Evolutionary conservation across 2,329 filamentous ascomycete species (phyloP), one percentile per base, ranked within the genome.

Genomic region (Colletotrichum aenigma): DNA sequence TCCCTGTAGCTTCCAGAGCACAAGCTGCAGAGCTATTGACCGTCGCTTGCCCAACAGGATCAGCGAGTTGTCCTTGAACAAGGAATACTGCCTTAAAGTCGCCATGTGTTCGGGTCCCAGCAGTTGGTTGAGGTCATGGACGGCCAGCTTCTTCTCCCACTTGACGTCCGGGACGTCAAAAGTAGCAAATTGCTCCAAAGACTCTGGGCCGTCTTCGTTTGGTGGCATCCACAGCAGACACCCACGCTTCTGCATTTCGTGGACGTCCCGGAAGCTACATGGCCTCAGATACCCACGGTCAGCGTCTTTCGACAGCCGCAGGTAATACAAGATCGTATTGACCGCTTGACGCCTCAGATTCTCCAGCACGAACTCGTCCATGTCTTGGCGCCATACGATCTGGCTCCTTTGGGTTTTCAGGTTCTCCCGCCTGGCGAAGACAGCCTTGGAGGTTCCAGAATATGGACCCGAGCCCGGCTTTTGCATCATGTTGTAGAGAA

Each of bases 1-100:
- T 2, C 90, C 90, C 76, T 93, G 89, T 10, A 93, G 80, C 76
- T 88, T 89, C 91, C 91, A 93, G 9, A 93, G 83, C 69, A 87
- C 84, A 70, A 87, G 72, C 81, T 91, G 89, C 61, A 91, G 65
- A 16, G 85, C 81, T 26, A 85, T 80, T 83, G 84, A 76, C 82
- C 84, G 80, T 48, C 81, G 79, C 64, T 79, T 82, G 16, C 70
- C 58, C 70, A 91, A 78, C 75, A 91, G 82, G 68, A 87, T 84
- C 24, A 89, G 74, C 26, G 70, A 55, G 4, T 84, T 84, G 4
- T 76, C 70, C 12, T 38, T 65, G 38, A 78, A 78, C 10, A 77
- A 10, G 8, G 74, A 52, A 4, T 64, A 55, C 43, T 71, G 55
- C 12, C 18, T 32, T 21, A 93, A 74, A 36, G 84, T 82, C 18